Base-by-base conservation (phyloP, 495 filamentous ascomycete species). In the Pseudoneurospora amorphoporcata region DNA sequence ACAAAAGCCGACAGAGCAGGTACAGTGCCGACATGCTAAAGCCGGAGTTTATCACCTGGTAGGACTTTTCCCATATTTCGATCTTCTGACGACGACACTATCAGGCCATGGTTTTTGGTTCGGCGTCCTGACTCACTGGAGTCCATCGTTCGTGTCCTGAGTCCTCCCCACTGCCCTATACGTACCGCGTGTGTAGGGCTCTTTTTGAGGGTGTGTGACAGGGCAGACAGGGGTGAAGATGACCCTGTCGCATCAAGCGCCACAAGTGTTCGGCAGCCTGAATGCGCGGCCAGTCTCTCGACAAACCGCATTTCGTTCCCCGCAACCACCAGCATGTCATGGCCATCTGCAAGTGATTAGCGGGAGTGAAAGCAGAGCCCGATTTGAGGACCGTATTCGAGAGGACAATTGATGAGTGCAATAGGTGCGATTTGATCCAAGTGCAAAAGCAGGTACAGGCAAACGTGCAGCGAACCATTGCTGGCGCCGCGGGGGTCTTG, bases 51-150 rank as follows among this genome's bases (percentile, higher is more conserved):
- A 65, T 65, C 53, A 65, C 6, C 53, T 14, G 53, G 53, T 65
- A 65, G 53, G 53, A 65, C 53, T 17, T 65, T 35, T 4, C 7
- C n/a, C 6, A 61, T 8, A 61, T 3, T 58, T 32, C 2, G 5
- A 61, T 61, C 61, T 35, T 43, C 32, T 41, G 35, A 69, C 9
- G 35, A 68, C 32, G 17, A 29, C 12, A 65, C 68, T 39, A 29
- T 43, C 32, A 69, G 23, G 61, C 61, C 71, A 69, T 61, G 23
- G 29, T 19, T 69, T 39, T 69, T 37, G 2, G 65, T 72, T 72
- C 58, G 39, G 71, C 38, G 43, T 35, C 53, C 16, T 45, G 71
- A 69, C 39, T 72, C 71, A 69, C 40, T 19, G 37, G 45, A 71
- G 32, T 68, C 29, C 43, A 68, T 47, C 17, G 39, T 71, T 61